Base-by-base conservation (phyloP, 108 stramenopile genomes). In the Skeletonema tropicum region DNA sequence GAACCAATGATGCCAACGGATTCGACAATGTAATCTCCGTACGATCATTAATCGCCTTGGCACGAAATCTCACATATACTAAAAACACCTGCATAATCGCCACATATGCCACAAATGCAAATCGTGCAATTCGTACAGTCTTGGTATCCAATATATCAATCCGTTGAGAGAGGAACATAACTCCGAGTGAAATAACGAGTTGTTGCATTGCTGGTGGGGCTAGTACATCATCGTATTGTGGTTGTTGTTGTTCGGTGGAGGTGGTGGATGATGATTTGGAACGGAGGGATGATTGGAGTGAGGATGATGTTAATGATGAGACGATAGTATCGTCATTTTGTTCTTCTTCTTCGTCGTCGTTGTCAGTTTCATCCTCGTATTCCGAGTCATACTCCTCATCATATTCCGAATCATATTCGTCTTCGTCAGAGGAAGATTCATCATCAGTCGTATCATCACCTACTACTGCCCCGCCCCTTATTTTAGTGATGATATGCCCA, bases 11-110 rank as follows among this genome's bases (percentile, higher is more conserved):
- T 36, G 76, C 58, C 69, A 82, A 25, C 79, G 90, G 88, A 73
- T 87, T 88, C 36, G 62, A 62, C 3, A 90, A 57, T 36, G 74
- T 64, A 26, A 95, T 83, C 9, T 78, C 75, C 2, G 94, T 91
- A 13, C 83, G 66, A 76, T 95, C 90, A 64, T 92, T 85, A 8
- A 68, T 76, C 10, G 91, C 94, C 69, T 64, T 68, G 17, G 86
- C 45, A 30, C 87, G 86, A 7, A 69, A 45, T n/a, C 42, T 15
- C 36, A 89, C 91, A 66, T 90, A 93, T 10, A 90, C 52, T 33
- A 95, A 67, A 66, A 95, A 95, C 6, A 85, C 15, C 68, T 93
- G 92, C 58, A 83, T 60, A 21, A 68, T 1, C 19, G 89, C 30
- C 11, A 90, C 26, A 55, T 89, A 89, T 0, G 82, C 79, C 15